Base-by-base conservation (phyloP, 805 yeast species). In the Wickerhamomyces queroliae region DNA sequence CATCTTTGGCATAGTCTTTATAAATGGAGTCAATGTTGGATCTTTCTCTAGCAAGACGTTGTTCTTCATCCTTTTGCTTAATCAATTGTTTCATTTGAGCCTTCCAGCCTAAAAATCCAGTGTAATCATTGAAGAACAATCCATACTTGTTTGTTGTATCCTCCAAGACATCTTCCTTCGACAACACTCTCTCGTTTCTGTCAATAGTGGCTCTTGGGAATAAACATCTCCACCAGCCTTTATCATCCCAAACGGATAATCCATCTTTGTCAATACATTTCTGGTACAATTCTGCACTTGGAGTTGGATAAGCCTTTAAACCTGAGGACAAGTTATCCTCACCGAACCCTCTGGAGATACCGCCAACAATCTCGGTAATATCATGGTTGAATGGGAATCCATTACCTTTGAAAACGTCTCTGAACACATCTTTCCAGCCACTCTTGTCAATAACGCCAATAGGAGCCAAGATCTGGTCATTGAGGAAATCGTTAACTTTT, bases 171-270 rank as follows among this genome's bases (percentile, higher is more conserved):
- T 80, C 85, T 50, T 83, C 88, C 47, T 69, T 76, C 22, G 80
- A 52, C 17, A 71, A 53, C 12, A 57, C 58, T 17, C 55, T 55
- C 4, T 61, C 50, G 42, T n/a, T n/a, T n/a, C 54, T 59, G 52
- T 47, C 48, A 37, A 50, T 46, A 44, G 58, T 64, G 35, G 59
- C 62, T 53, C 70, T 69, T 11, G 96, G 95, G 59, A 90, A 83
- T 34, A 91, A 64, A 62, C 98, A 91, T 55, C 90, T 75, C 97
- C 97, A 91, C 59, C 80, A 74, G 0, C 97, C 98, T 18, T 72
- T 69, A 27, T 75, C 63, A 55, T 88, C 95, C 96, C 97, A 91
- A 11, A 78, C 80, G 0, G 87, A 75, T 7, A 72, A 62, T 3
- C 99, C 98, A 8, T 77, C 64, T 26, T 71, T 62, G 17, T 73